A percentile compares a stretch with the other conserved stretches of the same genome.
phyloP scores from a whole-genome alignment of 208 protist genomes.

The Leishmania martiniquensis region DNA sequence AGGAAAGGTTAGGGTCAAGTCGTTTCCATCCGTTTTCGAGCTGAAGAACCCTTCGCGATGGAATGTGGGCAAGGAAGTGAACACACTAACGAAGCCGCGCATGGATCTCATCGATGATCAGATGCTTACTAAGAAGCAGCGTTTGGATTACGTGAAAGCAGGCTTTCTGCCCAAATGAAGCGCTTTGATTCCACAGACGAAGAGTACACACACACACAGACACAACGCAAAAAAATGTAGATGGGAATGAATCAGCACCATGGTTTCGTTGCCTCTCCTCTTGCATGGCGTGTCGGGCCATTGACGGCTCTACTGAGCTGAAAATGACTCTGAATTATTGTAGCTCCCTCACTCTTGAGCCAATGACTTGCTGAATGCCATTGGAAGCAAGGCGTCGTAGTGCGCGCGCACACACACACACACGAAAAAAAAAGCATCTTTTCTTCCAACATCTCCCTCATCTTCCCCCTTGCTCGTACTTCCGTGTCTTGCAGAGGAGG shows the following conservation, averaged over 20 bases:
- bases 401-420: too few relatives aligned
- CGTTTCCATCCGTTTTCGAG: conserved; percentile 89
- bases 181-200: neutral
- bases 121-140: conserved; percentile 92
- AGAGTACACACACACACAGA: neutral
- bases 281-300: neutral
- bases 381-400: neutral
- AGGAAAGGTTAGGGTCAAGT: conserved; percentile 83
- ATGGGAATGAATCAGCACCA: neutral
- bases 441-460: neutral
- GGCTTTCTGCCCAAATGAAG: conserved; percentile 85
- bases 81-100: conserved; percentile 82
- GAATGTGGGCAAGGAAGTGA: conserved; percentile 91
- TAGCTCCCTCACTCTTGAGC: neutral
- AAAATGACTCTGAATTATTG: neutral
- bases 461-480: neutral
- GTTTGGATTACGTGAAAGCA: conserved; percentile 88
- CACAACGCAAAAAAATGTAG: neutral
- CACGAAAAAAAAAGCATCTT: neutral
- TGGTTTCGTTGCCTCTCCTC: neutral
- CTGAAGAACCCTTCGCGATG: conserved; percentile 86
- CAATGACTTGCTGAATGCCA: neutral
- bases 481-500: neutral
- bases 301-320: neutral
- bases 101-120: conserved; percentile 93